A percentile compares a stretch with the other conserved stretches of the same genome.
phyloP scores from a whole-genome alignment of 495 filamentous ascomycete species.

The Pseudevernia furfuracea region DNA sequence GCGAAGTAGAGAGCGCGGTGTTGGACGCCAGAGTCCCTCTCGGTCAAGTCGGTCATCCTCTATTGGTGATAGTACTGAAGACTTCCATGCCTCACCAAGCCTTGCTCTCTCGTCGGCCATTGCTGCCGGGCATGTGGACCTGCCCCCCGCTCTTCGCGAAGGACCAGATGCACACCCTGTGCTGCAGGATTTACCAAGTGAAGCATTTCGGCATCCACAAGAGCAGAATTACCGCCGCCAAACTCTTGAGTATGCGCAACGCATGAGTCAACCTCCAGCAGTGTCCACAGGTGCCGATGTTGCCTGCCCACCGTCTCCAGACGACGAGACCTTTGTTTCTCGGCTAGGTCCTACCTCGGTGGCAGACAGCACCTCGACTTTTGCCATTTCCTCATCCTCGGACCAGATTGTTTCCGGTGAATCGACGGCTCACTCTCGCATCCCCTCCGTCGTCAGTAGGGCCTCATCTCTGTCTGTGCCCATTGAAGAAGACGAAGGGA shows the following conservation, averaged over 20 bases:
- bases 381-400: slow-evolving; percentile 46
- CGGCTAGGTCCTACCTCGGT: slow-evolving; percentile 42
- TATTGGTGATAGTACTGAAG: slow-evolving; percentile 36
- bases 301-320: slow-evolving; percentile 43
- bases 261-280: slow-evolving; percentile 28
- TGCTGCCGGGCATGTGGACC: slow-evolving; percentile 55
- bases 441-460: slow-evolving; percentile 69
- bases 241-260: slow-evolving; percentile 26
- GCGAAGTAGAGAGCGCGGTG: slow-evolving; percentile 32
- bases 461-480: slow-evolving; percentile 69
- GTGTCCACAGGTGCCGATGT: slow-evolving; percentile 23
- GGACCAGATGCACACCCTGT: slow-evolving; percentile 24
- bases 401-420: slow-evolving; percentile 51
- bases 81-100: slow-evolving; percentile 58
- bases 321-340: slow-evolving; percentile 36
- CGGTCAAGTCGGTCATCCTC: slow-evolving; percentile 27
- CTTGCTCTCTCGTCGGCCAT: slow-evolving; percentile 54
- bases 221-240: slow-evolving; percentile 30
- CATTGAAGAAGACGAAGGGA: slow-evolving; percentile 39
- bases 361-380: slow-evolving; percentile 46
- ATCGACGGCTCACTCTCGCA: slow-evolving; percentile 65
- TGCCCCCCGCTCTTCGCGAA: slow-evolving; percentile 39
- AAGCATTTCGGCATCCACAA: slow-evolving; percentile 40
- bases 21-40: slow-evolving; percentile 18
- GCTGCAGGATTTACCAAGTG: slow-evolving; percentile 34